These are phyloP conservation scores for Plectranthus barbatus DNA, from an alignment of 257 asterid species.

Conservation along the genomic window DNA sequence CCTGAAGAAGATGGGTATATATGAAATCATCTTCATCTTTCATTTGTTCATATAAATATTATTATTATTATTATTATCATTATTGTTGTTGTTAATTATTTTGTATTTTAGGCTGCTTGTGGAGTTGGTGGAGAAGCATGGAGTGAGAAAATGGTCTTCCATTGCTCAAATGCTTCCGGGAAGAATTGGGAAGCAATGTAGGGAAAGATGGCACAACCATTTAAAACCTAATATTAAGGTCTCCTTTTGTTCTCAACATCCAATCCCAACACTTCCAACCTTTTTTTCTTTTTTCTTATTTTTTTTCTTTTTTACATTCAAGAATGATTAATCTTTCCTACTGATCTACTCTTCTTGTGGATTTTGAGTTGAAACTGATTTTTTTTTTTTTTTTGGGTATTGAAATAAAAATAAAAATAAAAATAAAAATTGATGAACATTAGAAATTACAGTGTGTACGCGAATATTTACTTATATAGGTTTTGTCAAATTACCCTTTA, in stretches of 20 bases:
- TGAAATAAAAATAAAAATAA: too few relatives aligned
- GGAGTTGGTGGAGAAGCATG: constrained; percentile 58
- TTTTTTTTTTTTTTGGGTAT: too few relatives aligned
- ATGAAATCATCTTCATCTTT: too few relatives aligned
- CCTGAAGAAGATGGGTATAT: constrained; percentile 55
- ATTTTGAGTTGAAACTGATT: too few relatives aligned
- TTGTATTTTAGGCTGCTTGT: constrained; percentile 32
- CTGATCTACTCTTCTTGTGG: too few relatives aligned
- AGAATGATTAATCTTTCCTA: too few relatives aligned
- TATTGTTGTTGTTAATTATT: not conserved
- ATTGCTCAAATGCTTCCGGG: constrained; percentile 59
- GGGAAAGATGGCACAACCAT: constrained; percentile 89
- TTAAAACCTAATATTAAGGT: constrained; percentile 72
- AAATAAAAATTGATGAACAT: too few relatives aligned
- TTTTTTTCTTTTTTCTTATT: not conserved
- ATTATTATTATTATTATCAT: not conserved
- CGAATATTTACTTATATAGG: not conserved
- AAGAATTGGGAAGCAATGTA: constrained; percentile 76
- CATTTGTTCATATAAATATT: too few relatives aligned
- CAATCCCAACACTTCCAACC: too few relatives aligned
- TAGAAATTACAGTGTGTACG: not conserved
- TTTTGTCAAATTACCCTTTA: not conserved
- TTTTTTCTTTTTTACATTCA: not conserved
- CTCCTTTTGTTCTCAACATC: constrained; percentile 12
- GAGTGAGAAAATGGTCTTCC: constrained; percentile 60